Evolutionary conservation across 495 filamentous ascomycete species (phyloP), one percentile per base, ranked within the genome.

Genomic region (Lophium mytilinum): DNA sequence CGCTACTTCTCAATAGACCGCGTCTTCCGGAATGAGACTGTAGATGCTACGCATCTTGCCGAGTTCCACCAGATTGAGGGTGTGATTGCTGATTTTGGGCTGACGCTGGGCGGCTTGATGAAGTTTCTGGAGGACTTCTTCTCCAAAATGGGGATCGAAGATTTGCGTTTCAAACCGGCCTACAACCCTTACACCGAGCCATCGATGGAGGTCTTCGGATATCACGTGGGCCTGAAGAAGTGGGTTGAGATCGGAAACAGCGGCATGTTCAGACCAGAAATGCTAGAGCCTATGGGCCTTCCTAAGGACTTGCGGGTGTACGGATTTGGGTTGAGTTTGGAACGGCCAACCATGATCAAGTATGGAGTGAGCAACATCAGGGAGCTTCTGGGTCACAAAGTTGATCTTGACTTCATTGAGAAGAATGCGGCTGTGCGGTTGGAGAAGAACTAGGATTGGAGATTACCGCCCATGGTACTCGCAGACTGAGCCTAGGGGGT

Each of bases 171-270:
- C 83, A 96, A 96, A 77, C 91, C 91, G 1, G 91, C 91, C n/a
- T 97, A 98, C 71, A 94, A 96, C 71, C 88, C 89, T 0, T 94
- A 98, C 76, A 97, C 93, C n/a, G 93, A 98, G 72, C 93, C 93
- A 9, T 87, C 82, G 69, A 90, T 96, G 88, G 91, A 96, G 72
- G 93, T 96, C 61, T 96, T 95, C 74, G 87, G 87, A 14, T 94
- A 85, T 72, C 91, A 96, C 73, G 82, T 85, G 56, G 93, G 93
- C 9, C 78, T 98, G 40, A 81, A 81, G 56, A 95, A 94, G 75
- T 87, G 89, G 78, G 87, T 96, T 17, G 90, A 98, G 73, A 98
- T 98, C 71, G 93, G 93, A 35, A 98, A 98, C 72, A 90, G 85
- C 64, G 92, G 93, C 56, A 96, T 96, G 89, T 98, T 98, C 83